These are phyloP conservation scores for Platanthera zijinensis DNA, from an alignment of 106 monocot species.

Conservation along the genomic window DNA sequence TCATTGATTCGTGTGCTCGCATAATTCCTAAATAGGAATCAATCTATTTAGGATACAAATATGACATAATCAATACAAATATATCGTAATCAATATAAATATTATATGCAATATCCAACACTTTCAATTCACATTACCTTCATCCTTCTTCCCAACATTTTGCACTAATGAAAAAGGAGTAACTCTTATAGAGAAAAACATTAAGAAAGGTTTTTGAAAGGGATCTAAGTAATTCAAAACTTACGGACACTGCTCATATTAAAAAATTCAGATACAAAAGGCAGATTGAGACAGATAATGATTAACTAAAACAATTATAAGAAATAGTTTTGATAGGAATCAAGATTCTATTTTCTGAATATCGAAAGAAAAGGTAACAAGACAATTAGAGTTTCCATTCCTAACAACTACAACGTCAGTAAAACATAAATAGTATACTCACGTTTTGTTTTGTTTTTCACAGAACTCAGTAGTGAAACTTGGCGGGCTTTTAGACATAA, in stretches of 20 bases:
- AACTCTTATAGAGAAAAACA: no score
- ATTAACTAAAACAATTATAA: background rate
- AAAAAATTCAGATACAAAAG: background rate
- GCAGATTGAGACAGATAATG: background rate
- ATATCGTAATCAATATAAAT: no score
- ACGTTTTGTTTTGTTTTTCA: conserved; percentile 37
- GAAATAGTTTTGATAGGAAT: background rate
- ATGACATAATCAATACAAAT: no score
- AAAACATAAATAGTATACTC: conserved; percentile 16
- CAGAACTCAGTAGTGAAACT: conserved; percentile 8
- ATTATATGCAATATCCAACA: no score
- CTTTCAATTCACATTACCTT: no score
- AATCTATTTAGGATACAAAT: no score
- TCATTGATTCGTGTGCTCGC: no score
- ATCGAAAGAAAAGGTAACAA: background rate
- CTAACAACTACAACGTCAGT: background rate
- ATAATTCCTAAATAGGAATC: no score
- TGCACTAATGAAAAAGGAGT: no score
- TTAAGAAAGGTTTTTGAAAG: no score
- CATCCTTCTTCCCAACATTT: no score
- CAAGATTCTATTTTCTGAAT: background rate
- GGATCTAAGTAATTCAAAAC: no score
- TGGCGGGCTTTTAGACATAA: conserved; percentile 14
- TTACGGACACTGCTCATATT: background rate
- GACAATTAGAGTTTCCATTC: background rate